Evolutionary conservation across 306 rosid species (phyloP).

Genomic region (Acacia acuminata): DNA sequence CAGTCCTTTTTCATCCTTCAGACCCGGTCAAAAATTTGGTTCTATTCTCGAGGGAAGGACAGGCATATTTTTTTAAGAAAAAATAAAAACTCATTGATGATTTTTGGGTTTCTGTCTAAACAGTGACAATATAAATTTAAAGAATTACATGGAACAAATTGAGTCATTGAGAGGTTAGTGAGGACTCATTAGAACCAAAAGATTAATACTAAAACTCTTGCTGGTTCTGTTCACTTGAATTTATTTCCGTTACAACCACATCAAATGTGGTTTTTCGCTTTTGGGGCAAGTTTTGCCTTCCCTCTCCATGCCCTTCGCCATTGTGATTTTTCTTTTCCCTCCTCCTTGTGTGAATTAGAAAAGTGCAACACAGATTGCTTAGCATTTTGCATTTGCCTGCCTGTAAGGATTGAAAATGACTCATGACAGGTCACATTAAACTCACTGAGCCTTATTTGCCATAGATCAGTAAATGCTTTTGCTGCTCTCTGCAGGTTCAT

Average conservation of each 20-base stretch:
- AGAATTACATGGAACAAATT: not conserved
- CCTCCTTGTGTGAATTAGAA: not conserved
- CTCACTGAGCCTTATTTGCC: not conserved
- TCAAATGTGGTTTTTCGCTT: not conserved
- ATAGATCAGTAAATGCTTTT: not conserved
- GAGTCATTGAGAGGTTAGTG: not conserved
- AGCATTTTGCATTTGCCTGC: not conserved
- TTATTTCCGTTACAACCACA: not conserved
- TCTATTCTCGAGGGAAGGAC: not conserved
- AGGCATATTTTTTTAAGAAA: not conserved
- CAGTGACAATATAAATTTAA: not conserved
- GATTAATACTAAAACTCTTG: not conserved
- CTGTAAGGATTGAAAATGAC: not conserved
- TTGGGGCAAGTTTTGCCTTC: not conserved
- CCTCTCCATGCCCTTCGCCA: not conserved
- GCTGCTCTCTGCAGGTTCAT: constrained; percentile 8
- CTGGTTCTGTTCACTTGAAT: not conserved
- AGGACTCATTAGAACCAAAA: not conserved
- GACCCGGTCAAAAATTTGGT: not conserved
- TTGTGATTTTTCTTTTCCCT: not conserved
- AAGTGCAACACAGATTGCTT: not conserved
- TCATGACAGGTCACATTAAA: not conserved
- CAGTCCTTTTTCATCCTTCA: not conserved
- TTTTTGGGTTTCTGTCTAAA: not conserved
- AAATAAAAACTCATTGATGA: not conserved